These are phyloP conservation scores for Geosmithia putterillii DNA, from an alignment of 2,329 filamentous ascomycete genomes.

Conservation along the genomic window DNA sequence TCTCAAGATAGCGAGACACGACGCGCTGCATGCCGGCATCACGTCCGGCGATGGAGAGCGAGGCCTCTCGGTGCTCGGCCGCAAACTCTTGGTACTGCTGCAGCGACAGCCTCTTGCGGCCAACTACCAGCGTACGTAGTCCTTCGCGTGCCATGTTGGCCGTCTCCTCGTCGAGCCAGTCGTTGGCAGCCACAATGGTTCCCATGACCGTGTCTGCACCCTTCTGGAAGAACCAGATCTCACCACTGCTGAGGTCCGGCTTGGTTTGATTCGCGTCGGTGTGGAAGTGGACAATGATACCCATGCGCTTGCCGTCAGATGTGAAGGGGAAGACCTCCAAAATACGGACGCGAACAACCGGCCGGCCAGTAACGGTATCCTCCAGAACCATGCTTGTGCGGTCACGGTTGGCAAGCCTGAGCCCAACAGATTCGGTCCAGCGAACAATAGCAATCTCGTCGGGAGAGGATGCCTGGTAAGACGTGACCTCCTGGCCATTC, in stretches of 20 bases:
- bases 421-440: constrained; percentile 87
- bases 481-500: constrained; percentile 63
- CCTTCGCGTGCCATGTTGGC: constrained; percentile 99
- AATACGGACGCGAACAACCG: constrained; percentile 75
- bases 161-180: constrained; percentile 98
- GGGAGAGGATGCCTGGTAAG: constrained; percentile 92
- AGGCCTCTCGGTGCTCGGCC: constrained; percentile 62
- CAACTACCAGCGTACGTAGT: constrained; percentile 83
- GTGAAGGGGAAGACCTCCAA: constrained; percentile 96
- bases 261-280: constrained; percentile 37
- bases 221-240: constrained; percentile 98
- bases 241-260: constrained; percentile 44
- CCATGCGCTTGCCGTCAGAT: constrained; percentile 96
- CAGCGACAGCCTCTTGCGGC: constrained; percentile 71
- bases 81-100: constrained; percentile 77
- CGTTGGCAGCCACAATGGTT: constrained; percentile 87
- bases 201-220: constrained; percentile 97
- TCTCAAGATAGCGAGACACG: constrained; percentile 71
- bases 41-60: constrained; percentile 65
- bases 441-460: constrained; percentile 97
- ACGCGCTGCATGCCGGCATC: constrained; percentile 74
- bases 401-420: constrained; percentile 75
- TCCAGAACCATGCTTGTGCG: constrained; percentile 75
- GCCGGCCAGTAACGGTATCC: constrained; percentile 58
- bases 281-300: constrained; percentile 82